Evolutionary conservation across 495 filamentous ascomycete genomes (phyloP), one percentile per base, ranked within the genome.

Genomic region (Neurospora intermedia): DNA sequence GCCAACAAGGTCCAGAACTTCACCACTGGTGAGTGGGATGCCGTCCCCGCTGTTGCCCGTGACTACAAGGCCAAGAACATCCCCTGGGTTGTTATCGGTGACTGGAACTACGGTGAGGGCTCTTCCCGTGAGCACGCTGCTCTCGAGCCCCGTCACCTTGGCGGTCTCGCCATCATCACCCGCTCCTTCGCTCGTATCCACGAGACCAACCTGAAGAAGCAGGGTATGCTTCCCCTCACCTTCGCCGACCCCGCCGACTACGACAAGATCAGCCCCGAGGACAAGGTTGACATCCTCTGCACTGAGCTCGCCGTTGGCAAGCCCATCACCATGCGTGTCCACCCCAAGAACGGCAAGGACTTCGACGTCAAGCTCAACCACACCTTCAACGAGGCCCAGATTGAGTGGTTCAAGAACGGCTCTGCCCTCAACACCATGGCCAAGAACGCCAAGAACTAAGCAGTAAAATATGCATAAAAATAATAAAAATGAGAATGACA

Each of bases 171-270:
- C 78, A 96, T 99, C 89, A 96, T 99, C 84, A 94, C 92, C 82
- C 90, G 93, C 80, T 92, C 89, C 78, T 99, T 99, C 82, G 96
- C 96, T 79, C 96, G 96, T 92, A 99, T 99, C 81, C 96, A 99
- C 89, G 96, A 99, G 88, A 99, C 96, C 86, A 99, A 99, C 89
- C 85, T 99, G 86, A 99, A 99, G 93, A 99, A 99, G 91, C 96
- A 99, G 89, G 96, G 96, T 86, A 96, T 99, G 94, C 93, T 99
- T 85, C 96, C 96, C 79, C 88, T 99, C 70, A 97, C 94, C 76
- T 99, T 99, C 85, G 81, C 89, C 71, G 90, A 98, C 80, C 96
- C 96, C 38, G 96, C 90, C 81, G 96, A 99, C 84, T 99, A 99
- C 84, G 96, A 99, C 82, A 96, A 92, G 87, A 97, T 99, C 85